These are phyloP conservation scores for Punica granatum DNA, from an alignment of 345 rosid species.

Conservation along the genomic window DNA sequence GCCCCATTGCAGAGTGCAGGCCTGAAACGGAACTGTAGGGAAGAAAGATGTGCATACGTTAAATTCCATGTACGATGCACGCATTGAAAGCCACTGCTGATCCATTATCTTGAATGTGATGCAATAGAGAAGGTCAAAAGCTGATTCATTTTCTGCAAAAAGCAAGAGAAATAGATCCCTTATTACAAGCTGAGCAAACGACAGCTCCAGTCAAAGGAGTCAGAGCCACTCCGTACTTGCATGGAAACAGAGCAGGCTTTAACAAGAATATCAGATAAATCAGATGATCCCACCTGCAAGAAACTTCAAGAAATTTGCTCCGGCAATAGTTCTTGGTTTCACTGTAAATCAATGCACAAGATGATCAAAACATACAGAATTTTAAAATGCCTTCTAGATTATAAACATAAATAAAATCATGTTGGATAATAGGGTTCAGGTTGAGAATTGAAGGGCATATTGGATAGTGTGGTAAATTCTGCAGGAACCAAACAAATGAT, in stretches of 20 bases:
- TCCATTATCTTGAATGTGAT: constrained; percentile 98
- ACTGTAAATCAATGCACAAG: constrained; percentile 39
- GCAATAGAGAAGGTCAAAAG: constrained; percentile 95
- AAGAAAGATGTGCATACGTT: constrained; percentile 40
- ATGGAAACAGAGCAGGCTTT: background rate
- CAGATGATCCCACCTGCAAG: constrained; percentile 55
- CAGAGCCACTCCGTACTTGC: background rate
- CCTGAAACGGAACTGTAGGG: background rate
- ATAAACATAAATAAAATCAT: background rate
- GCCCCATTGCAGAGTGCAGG: no score
- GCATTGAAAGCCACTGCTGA: constrained; percentile 91
- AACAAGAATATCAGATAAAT: background rate
- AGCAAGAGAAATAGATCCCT: constrained; percentile 5
- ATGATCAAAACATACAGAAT: constrained; percentile 8
- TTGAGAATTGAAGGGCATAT: background rate
- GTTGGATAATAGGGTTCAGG: background rate
- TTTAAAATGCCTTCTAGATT: background rate
- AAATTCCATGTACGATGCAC: constrained; percentile 97
- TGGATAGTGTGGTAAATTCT: background rate
- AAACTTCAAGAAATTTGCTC: constrained; percentile 81
- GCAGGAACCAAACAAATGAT: background rate
- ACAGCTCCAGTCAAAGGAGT: background rate
- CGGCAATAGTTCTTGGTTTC: constrained; percentile 73
- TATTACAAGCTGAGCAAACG: background rate
- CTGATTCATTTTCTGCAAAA: constrained; percentile 71